Conservation (phyloP, 2,329 filamentous ascomycete genomes). For the Dendryphion nanum region DNA sequence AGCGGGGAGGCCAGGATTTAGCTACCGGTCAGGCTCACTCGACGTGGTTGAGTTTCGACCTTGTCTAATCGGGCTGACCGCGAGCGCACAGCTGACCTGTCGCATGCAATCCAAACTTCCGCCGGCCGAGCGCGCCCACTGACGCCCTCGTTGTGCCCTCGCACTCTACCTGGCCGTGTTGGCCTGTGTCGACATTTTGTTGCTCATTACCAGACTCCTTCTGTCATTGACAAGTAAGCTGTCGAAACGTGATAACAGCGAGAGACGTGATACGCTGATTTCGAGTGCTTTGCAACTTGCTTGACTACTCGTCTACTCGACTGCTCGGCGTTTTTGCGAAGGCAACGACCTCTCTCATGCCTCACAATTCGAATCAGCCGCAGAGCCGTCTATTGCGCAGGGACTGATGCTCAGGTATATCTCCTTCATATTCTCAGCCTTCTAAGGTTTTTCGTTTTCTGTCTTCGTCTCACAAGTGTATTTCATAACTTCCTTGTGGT, state of each 20-base stretch:
- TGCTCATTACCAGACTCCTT: conserved; percentile 10
- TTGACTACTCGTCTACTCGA: neutral
- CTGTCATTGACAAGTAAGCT: conserved; percentile 8
- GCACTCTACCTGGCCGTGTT: no score
- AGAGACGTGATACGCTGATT: conserved; percentile 4
- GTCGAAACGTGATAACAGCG: conserved; percentile 17
- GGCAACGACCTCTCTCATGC: conserved; percentile 9
- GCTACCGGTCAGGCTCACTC: no score
- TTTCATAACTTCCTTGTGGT: no score
- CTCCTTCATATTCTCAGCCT: neutral
- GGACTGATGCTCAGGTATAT: conserved; percentile 12
- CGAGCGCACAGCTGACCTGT: no score
- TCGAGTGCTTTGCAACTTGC: neutral
- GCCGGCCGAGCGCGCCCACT: no score
- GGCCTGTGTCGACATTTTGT: no score
- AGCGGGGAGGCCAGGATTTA: no score
- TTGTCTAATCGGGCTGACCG: no score
- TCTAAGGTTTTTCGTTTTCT: neutral
- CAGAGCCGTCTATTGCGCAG: conserved; percentile 2
- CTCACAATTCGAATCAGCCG: conserved; percentile 12
- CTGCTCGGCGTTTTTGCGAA: conserved; percentile 3
- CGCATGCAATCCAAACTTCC: no score
- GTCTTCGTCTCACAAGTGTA: neutral
- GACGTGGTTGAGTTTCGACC: no score
- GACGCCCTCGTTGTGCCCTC: no score